Conservation (phyloP, 2,329 filamentous ascomycete genomes). For the Incumbomyces delicatus region DNA sequence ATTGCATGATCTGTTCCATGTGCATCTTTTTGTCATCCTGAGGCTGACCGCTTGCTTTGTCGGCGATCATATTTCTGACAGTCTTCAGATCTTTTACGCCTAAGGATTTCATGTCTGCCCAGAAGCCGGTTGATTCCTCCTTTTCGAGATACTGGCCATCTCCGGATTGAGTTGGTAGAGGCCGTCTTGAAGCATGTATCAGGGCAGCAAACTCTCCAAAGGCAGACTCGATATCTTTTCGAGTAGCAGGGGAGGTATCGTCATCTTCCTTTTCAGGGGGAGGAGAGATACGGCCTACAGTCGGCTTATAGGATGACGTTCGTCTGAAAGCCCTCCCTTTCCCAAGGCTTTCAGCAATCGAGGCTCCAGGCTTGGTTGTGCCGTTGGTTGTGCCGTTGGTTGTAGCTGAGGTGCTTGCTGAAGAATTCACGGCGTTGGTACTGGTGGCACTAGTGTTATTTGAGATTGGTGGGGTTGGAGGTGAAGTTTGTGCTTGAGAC, state of each 20-base stretch:
- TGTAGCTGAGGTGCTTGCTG: too few relatives aligned
- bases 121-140: conserved; percentile 42
- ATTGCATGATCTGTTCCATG: conserved; percentile 62
- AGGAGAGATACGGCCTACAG: background rate
- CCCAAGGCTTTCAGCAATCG: conserved; percentile 11
- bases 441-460: too few relatives aligned
- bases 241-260: conserved; percentile 26
- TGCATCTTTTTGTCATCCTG: conserved; percentile 68
- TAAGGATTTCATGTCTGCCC: conserved; percentile 50
- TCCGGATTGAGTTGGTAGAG: conserved; percentile 53
- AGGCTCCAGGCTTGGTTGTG: conserved; percentile 6
- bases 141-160: conserved; percentile 49
- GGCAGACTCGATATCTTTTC: conserved; percentile 30
- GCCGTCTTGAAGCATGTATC: conserved; percentile 48
- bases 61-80: conserved; percentile 49
- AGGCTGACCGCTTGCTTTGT: conserved; percentile 54
- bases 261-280: conserved; percentile 14
- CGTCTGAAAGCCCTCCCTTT: conserved; percentile 10
- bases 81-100: conserved; percentile 52
- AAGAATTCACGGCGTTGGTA: too few relatives aligned
- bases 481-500: too few relatives aligned
- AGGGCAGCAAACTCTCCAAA: conserved; percentile 39
- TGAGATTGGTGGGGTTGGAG: too few relatives aligned
- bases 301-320: conserved; percentile 3
- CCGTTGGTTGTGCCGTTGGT: conserved; percentile 10